phyloP scores from a whole-genome alignment of 2,329 filamentous ascomycete genomes.

The Penicillium sp. region DNA sequence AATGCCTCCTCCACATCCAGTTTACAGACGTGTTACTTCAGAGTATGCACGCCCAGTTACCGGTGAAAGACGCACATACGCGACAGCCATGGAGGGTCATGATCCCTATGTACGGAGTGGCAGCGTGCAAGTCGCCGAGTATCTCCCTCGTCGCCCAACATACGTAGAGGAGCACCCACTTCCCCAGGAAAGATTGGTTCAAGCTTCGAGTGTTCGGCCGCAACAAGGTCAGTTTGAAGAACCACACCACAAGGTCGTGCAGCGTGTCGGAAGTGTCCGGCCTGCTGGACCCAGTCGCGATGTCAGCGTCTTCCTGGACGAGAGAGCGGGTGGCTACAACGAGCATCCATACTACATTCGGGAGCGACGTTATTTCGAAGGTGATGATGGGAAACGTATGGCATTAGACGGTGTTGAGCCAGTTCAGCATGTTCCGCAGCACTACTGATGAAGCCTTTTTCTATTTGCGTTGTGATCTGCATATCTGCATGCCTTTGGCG shows the following conservation, averaged over 20 bases:
- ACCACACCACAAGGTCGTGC: constrained; percentile 33
- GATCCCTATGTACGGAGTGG: constrained; percentile 34
- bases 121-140: constrained; percentile 43
- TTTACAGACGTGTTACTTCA: constrained; percentile 38
- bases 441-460: constrained; percentile 26
- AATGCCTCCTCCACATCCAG: constrained; percentile 41
- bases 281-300: constrained; percentile 38
- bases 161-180: constrained; percentile 62
- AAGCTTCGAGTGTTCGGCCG: constrained; percentile 57
- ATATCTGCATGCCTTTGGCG: constrained; percentile 7
- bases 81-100: constrained; percentile 30
- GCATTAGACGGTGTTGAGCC: constrained; percentile 29
- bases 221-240: constrained; percentile 43
- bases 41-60: constrained; percentile 33
- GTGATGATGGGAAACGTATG: constrained; percentile 31
- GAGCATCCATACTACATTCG: constrained; percentile 40
- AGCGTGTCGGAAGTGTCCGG: constrained; percentile 41
- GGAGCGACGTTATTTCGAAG: constrained; percentile 37
- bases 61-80: constrained; percentile 32
- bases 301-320: constrained; percentile 41
- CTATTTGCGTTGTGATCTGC: background rate
- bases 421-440: constrained; percentile 31
- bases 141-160: constrained; percentile 32
- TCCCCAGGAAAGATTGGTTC: constrained; percentile 52
- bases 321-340: constrained; percentile 48